phyloP scores from a whole-genome alignment of 1,284 basidiomycete species.

The Ganoderma leucocontextum region DNA sequence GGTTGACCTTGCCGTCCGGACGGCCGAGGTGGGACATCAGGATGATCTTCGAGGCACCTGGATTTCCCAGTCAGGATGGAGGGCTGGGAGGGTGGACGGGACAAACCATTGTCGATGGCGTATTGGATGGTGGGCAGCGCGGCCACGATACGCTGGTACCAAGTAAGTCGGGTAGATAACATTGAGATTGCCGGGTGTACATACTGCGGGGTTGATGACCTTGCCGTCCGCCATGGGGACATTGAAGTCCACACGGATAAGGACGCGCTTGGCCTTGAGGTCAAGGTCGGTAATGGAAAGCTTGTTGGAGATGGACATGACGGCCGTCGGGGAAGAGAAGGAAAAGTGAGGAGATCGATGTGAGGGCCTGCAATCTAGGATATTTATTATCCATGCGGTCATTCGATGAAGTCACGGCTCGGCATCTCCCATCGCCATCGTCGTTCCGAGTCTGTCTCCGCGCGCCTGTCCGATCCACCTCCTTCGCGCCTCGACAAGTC shows the following conservation, averaged over 20 bases:
- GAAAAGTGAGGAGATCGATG: conserved; percentile 28
- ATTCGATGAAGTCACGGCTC: conserved; percentile 35
- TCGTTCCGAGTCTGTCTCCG: conserved; percentile 11
- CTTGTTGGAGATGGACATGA: conserved; percentile 97
- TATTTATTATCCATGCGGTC: conserved; percentile 31
- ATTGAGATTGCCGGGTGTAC: conserved; percentile 42
- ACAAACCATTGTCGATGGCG: conserved; percentile 86
- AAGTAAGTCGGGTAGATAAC: conserved; percentile 24
- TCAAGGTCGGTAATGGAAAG: conserved; percentile 92
- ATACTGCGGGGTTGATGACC: conserved; percentile 96
- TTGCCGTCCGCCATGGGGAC: conserved; percentile 90
- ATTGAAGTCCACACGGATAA: conserved; percentile 99
- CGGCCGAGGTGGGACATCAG: conserved; percentile 99
- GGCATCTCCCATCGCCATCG: conserved; percentile 28
- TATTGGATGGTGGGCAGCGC: conserved; percentile 97
- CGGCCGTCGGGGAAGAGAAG: conserved; percentile 33
- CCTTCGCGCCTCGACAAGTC: conserved; percentile 32
- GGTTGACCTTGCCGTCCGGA: conserved; percentile 90
- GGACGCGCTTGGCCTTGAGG: conserved; percentile 91
- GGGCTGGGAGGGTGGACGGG: conserved; percentile 1
- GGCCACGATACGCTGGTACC: conserved; percentile 88
- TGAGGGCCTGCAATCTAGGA: conserved; percentile 18
- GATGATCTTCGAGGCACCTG: conserved; percentile 87
- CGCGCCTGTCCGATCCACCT: conserved; percentile 17
- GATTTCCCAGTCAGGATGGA: conserved; percentile 23